Evolutionary conservation across 2,329 filamentous ascomycete genomes (phyloP), one percentile per base, ranked within the genome.

Genomic region (Bretziella fagacearum): DNA sequence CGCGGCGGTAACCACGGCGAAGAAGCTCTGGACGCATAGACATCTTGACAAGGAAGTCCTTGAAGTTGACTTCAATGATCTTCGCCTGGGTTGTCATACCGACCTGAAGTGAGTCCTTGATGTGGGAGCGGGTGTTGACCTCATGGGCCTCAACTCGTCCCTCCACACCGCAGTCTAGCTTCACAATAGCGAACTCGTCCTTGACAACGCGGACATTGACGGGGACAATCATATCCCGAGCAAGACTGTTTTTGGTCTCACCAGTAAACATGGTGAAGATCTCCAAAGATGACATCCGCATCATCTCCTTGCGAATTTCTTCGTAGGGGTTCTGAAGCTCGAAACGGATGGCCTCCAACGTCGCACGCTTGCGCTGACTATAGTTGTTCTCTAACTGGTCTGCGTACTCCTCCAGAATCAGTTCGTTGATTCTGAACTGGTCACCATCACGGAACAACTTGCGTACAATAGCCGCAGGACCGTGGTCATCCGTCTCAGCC

Each of bases 241-340:
- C 75, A 7, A 98, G 67, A 0, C 85, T 84, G 1, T 91, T 81
- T 50, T 74, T 71, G 1, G 85, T 96, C 63, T 98, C 91, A 50
- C 89, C 91, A 2, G 91, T 96, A 47, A 96, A 77, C 80, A 95
- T 95, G 32, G 86, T 91, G 62, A 96, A 98, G 51, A 94, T 76
- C 54, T 94, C 84, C 18, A 87, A 79, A 0, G 78, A 70, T 22
- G 67, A 68, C 33, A 94, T 67, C 44, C 72, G 64, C 37, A 74
- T 71, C 58, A 93, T 95, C 53, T 79, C 78, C 55, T 84, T 81
- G 39, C 91, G 78, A 48, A 98, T 70, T 61, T 98, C 91, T 63
- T 98, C 91, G 60, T 94, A 98, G 1, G 91, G 87, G 17, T 81
- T 79, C 56, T 91, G 83, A 44, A 98, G 68, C 62, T 98, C 91